phyloP scores from a whole-genome alignment of 495 filamentous ascomycete species.

The Penicillium soppii region DNA sequence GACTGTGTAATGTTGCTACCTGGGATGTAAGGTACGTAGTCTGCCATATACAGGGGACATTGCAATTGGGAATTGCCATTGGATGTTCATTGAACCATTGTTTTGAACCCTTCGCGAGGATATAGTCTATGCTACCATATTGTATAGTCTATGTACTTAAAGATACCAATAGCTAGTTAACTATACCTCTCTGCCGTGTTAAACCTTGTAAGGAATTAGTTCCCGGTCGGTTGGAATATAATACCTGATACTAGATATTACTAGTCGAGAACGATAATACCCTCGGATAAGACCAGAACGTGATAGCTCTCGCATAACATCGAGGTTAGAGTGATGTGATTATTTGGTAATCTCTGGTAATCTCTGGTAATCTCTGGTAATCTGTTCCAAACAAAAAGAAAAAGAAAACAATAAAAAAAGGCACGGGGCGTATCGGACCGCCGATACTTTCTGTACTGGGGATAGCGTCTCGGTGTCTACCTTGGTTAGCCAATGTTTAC shows the following conservation, averaged over 20 bases:
- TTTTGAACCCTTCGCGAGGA: too few species aligned
- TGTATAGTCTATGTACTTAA: too few species aligned
- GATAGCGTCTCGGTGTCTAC: not conserved
- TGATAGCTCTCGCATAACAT: too few species aligned
- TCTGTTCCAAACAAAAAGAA: not conserved
- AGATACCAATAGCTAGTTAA: too few species aligned
- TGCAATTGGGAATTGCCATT: too few species aligned
- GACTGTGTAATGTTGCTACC: not conserved
- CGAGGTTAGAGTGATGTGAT: too few species aligned
- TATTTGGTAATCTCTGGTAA: too few species aligned
- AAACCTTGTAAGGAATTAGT: not conserved
- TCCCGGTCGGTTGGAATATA: too few species aligned
- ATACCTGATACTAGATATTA: not conserved
- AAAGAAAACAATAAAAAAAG: not conserved
- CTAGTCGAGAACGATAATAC: not conserved
- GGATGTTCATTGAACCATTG: not conserved
- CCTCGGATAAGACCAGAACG: too few species aligned
- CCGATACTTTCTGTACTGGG: not conserved
- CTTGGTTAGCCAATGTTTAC: not conserved
- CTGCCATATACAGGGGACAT: too few species aligned
- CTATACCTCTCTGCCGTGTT: not conserved
- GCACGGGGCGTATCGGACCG: conserved; percentile 1
- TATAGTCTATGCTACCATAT: too few species aligned
- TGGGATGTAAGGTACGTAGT: not conserved
- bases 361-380: not conserved